Evolutionary conservation across 768 basidiomycete genomes (phyloP).

Genomic region (Pisolithus albus): DNA sequence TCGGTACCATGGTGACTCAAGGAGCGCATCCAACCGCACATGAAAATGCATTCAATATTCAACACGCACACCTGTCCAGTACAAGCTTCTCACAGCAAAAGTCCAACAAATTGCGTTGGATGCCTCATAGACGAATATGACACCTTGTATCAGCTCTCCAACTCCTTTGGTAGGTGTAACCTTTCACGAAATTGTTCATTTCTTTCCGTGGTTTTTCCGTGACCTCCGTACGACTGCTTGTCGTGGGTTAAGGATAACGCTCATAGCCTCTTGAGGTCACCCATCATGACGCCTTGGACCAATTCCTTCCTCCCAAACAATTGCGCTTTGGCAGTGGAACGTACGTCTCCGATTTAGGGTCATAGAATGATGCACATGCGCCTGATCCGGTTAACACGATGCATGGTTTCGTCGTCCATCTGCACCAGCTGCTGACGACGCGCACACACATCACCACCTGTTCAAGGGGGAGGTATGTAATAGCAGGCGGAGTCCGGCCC

Average conservation of each 20-base stretch:
- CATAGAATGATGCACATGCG: conserved; percentile 95
- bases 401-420: conserved; percentile 78
- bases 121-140: conserved; percentile 98
- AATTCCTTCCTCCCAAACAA: conserved; percentile 91
- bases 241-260: conserved; percentile 72
- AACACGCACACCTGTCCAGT: conserved; percentile 77
- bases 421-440: conserved; percentile 60
- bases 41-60: conserved; percentile 75
- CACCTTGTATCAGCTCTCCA: conserved; percentile 95
- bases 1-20: conserved; percentile 96
- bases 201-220: conserved; percentile 93
- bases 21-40: conserved; percentile 86
- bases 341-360: conserved; percentile 96
- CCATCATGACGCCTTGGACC: conserved; percentile 90
- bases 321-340: conserved; percentile 96
- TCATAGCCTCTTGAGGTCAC: conserved; percentile 98
- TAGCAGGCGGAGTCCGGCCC: too few relatives aligned
- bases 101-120: conserved; percentile 14
- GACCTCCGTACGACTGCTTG: conserved; percentile 79
- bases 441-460: too few relatives aligned
- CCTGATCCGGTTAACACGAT: conserved; percentile 95
- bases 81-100: neutral
- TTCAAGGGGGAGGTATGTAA: too few relatives aligned
- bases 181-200: conserved; percentile 95
- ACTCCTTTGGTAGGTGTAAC: conserved; percentile 96